Percentiles rank a stretch among this genome's conserved stretches.
phyloP scores from a whole-genome alignment of 352 stramenopile genomes.

The Pythium coloratum region DNA sequence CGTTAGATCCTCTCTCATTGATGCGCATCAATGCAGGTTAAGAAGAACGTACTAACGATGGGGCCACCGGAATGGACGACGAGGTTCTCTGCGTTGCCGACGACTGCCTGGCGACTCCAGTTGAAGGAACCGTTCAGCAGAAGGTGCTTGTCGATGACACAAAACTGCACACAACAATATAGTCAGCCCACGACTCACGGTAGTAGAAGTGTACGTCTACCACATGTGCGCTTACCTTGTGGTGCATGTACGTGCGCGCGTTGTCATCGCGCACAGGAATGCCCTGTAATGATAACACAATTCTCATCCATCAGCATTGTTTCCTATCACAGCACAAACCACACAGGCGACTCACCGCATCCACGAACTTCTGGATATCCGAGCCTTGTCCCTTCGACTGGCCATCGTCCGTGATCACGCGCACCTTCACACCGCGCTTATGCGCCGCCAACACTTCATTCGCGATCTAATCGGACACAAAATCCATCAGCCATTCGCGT shows the following conservation, averaged over 20 bases:
- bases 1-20: background rate
- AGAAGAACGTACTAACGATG: slow-evolving; percentile 45
- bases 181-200: too few relatives aligned
- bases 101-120: slow-evolving; percentile 67
- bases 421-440: slow-evolving; percentile 47
- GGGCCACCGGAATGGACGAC: slow-evolving; percentile 49
- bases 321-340: too few relatives aligned
- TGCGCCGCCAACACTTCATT: slow-evolving; percentile 58
- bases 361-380: slow-evolving; percentile 76
- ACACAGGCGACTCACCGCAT: slow-evolving; percentile 39
- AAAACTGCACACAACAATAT: slow-evolving; percentile 40
- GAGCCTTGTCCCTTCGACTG: slow-evolving; percentile 59
- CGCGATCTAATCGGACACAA: slow-evolving; percentile 39
- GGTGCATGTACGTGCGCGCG: slow-evolving; percentile 62
- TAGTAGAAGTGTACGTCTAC: background rate
- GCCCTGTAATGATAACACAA: slow-evolving; percentile 29
- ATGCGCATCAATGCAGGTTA: background rate
- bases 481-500: background rate
- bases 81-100: slow-evolving; percentile 68
- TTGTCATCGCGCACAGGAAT: slow-evolving; percentile 67
- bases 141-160: slow-evolving; percentile 58
- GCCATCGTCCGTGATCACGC: slow-evolving; percentile 66
- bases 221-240: slow-evolving; percentile 42
- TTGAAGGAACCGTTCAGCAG: slow-evolving; percentile 78
- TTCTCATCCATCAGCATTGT: slow-evolving; percentile 3